Base-by-base conservation (phyloP, 805 yeast genomes). In the Priceomyces medius region DNA sequence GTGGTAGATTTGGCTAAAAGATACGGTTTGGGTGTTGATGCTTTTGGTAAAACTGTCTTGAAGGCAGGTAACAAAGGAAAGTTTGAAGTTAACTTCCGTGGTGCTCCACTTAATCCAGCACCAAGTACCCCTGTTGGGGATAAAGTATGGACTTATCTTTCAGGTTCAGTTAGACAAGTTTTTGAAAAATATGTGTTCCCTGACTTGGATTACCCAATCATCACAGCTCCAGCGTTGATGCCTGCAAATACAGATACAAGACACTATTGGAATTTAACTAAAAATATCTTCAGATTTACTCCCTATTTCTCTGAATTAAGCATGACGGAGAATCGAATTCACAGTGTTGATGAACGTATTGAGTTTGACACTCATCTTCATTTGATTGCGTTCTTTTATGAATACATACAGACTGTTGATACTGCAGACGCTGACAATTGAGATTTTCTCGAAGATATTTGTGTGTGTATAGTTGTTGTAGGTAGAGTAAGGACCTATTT, bases 221-320 rank as follows among this genome's bases (percentile, higher is more conserved):
- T 66, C n/a, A 49, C 59, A 19, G 59, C 81, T 0, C 82, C 85
- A 13, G 66, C 69, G 13, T 54, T 79, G 18, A 71, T 75, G 64
- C 65, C 82, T 6, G 85, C 79, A 6, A 80, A 81, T 56, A 81
- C 86, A 2, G 86, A 81, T 56, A 79, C 85, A 9, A 70, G 72
- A 47, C 65, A 74, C 49, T 81, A 81, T 57, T 78, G 83, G 81
- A 58, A 68, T 39, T 64, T 81, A 53, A 69, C 82, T 12, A 64
- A 61, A 40, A 70, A 79, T 55, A 78, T 80, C 42, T 80, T 69
- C 64, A 71, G 86, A 50, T 80, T 55, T 51, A 45, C 66, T 7
- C 69, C 72, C 3, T 41, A 35, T 20, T 45, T 43, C 20, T 20
- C 36, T 8, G 43, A 41, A 9, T 47, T 53, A 40, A 31, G 44